Evolutionary conservation across 2,329 filamentous ascomycete species (phyloP), one percentile per base, ranked within the genome.

Genomic region (Fusarium sp.): DNA sequence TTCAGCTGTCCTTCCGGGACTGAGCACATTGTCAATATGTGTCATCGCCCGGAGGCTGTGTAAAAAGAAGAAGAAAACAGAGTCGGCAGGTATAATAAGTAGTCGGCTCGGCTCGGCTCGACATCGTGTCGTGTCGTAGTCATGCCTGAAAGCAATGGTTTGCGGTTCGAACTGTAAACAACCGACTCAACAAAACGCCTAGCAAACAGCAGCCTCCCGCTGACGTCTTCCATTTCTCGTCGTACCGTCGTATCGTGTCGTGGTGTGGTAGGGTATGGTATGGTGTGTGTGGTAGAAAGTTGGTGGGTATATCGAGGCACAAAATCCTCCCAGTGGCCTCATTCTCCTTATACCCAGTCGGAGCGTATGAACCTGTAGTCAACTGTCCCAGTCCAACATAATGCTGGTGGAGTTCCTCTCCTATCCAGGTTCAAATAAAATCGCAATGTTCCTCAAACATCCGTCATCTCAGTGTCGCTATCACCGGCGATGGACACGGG

Each of bases 401-500:
- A 71, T 62, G 64, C 66, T 67, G 61, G 64, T 57, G 61, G 67
- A 73, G 63, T 72, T 72, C 72, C 76, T 69, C 63, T 71, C 65
- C 64, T 82, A 82, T 83, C 79, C 81, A 83, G 82, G 76, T 79
- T 79, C 70, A 68, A 78, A 77, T 78, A 75, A 73, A 76, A 22
- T 57, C 24, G 29, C 45, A 45, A 11, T 48, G 59, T n/a, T 57
- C 67, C 71, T 83, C 84, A 91, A 63, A 88, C 88, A 75, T 90
- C 89, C 18, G 84, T 90, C 89, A 91, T 91, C 79, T 90, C 89
- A 6, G 88, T 89, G 73, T 91, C 89, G 52, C 78, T 80, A 60
- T 85, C 83, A n/a, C 73, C 73, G 6, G 80, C 78, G 41, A 83
- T 81, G 7, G 82, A 82, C 22, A 83, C 82, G 6, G 82, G 77